These are phyloP conservation scores for Nectriaceae sp. DNA, from an alignment of 2,329 filamentous ascomycete species.

Conservation along the genomic window DNA sequence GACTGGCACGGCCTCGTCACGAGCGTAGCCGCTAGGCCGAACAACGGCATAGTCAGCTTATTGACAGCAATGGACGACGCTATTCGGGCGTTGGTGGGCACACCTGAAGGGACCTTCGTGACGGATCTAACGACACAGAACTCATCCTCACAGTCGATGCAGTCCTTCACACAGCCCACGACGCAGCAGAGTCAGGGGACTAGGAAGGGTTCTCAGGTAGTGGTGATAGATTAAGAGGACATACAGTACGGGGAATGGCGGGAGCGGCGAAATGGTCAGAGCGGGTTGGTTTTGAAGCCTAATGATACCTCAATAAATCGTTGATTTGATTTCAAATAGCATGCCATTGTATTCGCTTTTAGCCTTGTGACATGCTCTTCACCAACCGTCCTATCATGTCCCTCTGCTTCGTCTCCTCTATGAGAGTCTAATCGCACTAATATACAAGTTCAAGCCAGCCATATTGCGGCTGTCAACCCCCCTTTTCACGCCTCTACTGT, in stretches of 20 bases:
- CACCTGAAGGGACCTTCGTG: constrained; percentile 1
- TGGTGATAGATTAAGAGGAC: constrained; percentile 19
- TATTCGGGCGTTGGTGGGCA: constrained; percentile 36
- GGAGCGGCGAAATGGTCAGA: constrained; percentile 7
- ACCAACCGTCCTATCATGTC: too few relatives aligned
- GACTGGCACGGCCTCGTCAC: constrained; percentile 51
- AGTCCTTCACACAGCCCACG: background rate
- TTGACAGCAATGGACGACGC: constrained; percentile 50
- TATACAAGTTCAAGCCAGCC: constrained; percentile 4
- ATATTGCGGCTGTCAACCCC: background rate
- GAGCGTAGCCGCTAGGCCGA: constrained; percentile 47
- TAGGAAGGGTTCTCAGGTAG: constrained; percentile 11
- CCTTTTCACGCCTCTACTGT: background rate
- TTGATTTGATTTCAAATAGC: constrained; percentile 16
- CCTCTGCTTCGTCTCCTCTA: background rate
- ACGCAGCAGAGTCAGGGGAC: background rate
- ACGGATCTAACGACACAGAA: background rate
- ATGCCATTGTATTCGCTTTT: background rate
- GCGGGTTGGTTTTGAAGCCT: constrained; percentile 28
- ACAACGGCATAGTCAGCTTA: constrained; percentile 46
- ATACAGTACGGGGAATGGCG: background rate
- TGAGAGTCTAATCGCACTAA: background rate
- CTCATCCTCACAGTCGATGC: background rate
- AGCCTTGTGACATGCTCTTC: background rate
- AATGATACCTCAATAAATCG: constrained; percentile 34